phyloP scores from a whole-genome alignment of 2,329 filamentous ascomycete species.

The Colletotrichum tamarilloi region DNA sequence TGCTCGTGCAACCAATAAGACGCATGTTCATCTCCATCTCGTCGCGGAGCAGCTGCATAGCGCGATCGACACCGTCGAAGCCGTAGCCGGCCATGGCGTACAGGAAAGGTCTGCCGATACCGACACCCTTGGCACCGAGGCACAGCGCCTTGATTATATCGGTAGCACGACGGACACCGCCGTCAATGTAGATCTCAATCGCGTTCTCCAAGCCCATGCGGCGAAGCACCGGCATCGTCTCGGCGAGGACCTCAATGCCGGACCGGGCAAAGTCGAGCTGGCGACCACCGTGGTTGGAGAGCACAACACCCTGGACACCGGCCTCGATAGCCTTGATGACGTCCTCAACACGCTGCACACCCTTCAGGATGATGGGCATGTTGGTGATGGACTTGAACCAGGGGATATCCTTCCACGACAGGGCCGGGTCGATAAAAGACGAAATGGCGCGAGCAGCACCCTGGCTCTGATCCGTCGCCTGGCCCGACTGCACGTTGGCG shows the following conservation, averaged over 20 bases:
- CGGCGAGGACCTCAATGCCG: constrained; percentile 88
- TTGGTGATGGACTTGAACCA: constrained; percentile 93
- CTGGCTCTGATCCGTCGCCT: constrained; percentile 85
- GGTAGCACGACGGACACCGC: constrained; percentile 88
- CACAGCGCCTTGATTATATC: constrained; percentile 97
- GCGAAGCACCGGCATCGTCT: constrained; percentile 89
- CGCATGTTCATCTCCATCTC: constrained; percentile 99
- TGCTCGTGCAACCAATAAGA: constrained; percentile 80
- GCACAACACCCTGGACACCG: constrained; percentile 88
- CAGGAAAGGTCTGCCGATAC: constrained; percentile 93
- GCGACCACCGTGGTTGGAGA: constrained; percentile 95
- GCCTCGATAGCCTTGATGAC: constrained; percentile 86
- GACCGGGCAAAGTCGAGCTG: constrained; percentile 94
- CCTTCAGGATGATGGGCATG: constrained; percentile 97
- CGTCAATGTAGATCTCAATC: constrained; percentile 92
- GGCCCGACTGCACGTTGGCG: constrained; percentile 82
- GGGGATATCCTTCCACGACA: constrained; percentile 92
- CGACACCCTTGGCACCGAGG: constrained; percentile 90
- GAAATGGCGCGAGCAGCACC: constrained; percentile 95
- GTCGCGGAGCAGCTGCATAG: constrained; percentile 92
- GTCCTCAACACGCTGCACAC: constrained; percentile 95
- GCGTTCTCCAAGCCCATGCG: constrained; percentile 77
- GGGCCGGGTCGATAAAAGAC: constrained; percentile 93
- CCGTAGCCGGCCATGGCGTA: constrained; percentile 97
- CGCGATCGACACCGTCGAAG: constrained; percentile 84